A percentile compares a stretch with the other conserved stretches of the same genome.
These are phyloP conservation scores for Xylaria nigripes DNA, from an alignment of 495 filamentous ascomycete genomes.

Conservation along the genomic window DNA sequence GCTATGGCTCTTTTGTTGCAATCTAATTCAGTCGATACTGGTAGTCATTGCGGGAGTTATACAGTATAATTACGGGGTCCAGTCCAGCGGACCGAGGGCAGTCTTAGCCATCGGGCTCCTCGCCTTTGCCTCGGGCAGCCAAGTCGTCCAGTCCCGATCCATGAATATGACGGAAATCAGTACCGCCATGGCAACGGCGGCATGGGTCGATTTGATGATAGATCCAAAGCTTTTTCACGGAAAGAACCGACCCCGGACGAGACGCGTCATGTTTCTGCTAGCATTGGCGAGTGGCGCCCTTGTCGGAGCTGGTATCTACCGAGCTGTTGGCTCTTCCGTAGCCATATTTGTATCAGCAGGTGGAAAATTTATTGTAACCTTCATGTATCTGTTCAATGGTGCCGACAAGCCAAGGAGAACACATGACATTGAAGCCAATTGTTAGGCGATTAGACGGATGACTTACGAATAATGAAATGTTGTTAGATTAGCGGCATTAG, in stretches of 20 bases:
- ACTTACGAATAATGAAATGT: constrained; percentile 3
- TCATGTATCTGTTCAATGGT: constrained; percentile 38
- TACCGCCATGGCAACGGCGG: constrained; percentile 61
- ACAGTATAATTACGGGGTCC: constrained; percentile 32
- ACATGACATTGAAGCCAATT: constrained; percentile 10
- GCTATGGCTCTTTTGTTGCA: constrained; percentile 44
- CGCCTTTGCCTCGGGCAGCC: constrained; percentile 49
- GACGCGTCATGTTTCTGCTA: constrained; percentile 43
- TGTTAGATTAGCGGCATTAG: background rate
- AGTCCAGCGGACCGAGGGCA: constrained; percentile 27
- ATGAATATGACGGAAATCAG: constrained; percentile 54
- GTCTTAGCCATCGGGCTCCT: constrained; percentile 42
- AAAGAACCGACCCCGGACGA: constrained; percentile 44
- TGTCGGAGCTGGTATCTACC: constrained; percentile 43
- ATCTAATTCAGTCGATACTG: constrained; percentile 45
- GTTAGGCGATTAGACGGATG: constrained; percentile 6
- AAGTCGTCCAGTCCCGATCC: constrained; percentile 49
- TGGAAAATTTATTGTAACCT: constrained; percentile 38
- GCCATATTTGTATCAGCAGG: constrained; percentile 35
- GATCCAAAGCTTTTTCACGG: constrained; percentile 38
- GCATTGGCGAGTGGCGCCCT: constrained; percentile 46
- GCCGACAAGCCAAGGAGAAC: constrained; percentile 26
- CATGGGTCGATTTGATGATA: constrained; percentile 53
- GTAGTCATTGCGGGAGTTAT: constrained; percentile 44
- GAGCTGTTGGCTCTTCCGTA: constrained; percentile 32